Base-by-base conservation (phyloP, 805 yeast genomes). In the Cyberlindnera amylophila region DNA sequence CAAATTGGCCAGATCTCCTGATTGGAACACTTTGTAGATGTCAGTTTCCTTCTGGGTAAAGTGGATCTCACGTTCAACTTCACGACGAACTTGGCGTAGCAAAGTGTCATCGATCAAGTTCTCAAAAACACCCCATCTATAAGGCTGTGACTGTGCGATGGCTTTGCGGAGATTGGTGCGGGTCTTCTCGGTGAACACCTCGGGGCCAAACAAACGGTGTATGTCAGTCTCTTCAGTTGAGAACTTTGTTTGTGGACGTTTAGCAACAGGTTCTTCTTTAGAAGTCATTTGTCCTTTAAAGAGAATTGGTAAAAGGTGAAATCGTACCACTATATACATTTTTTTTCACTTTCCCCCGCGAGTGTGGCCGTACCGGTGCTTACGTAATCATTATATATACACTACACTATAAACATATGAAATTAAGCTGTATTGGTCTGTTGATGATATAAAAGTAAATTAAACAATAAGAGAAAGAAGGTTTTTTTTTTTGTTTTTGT, bases 21-120 rank as follows among this genome's bases (percentile, higher is more conserved):
- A 86, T 69, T 82, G 97, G 66, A 66, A 81, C 24, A 91, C 96
- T 62, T 87, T 90, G 65, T 93, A 93, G 49, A 93, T 93, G 60
- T 93, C 99, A 0, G 99, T 93, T 63, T 95, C 99, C 63, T 95
- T 93, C 53, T 82, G 79, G 9, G 98, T 89, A 70, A 95, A 93
- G 34, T 86, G 93, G 47, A 93, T 82, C 56, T 89, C 84, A 3
- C 72, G 66, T 50, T 86, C 74, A 19, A 95, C 89, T 62, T 93
- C 99, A 44, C 77, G 77, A 38, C 98, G 75, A 2, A 95, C 98
- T 24, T 75, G 73, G 48, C 93, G 69, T 41, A 93, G 66, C 30
- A 95, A 65, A 2, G 79, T 76, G 50, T 91, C 96, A 58, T 90
- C 78, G 32, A 93, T 72, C 36, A 93, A 67, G 27, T 80, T 74